Percentiles rank a stretch among this genome's conserved stretches.
Evolutionary conservation across 176 grass and related monocot genomes (phyloP).

Genomic region (Oryza glumipatula): DNA sequence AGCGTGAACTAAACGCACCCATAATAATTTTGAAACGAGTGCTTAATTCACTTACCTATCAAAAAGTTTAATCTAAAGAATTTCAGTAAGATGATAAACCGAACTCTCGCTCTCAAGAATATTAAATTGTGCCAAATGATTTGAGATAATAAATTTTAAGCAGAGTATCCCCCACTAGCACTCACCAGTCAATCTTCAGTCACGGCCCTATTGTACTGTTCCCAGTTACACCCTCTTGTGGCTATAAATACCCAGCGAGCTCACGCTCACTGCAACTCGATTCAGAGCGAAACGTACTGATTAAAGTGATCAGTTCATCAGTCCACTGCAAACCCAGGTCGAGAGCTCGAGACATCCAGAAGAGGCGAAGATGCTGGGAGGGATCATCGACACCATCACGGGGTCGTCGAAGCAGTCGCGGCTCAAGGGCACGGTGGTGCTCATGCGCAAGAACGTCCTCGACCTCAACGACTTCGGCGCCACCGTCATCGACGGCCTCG

Average conservation of each 20-base stretch:
- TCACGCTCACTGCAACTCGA: neutral
- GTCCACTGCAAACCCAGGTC: neutral
- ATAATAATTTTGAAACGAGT: too few species aligned
- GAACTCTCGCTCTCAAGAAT: too few species aligned
- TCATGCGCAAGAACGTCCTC: conserved; percentile 59
- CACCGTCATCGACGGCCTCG: conserved; percentile 38
- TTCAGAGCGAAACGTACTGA: neutral
- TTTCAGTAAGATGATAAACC: too few species aligned
- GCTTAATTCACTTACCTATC: too few species aligned
- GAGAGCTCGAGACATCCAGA: neutral
- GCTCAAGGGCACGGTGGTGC: conserved; percentile 50
- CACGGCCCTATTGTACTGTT: too few species aligned
- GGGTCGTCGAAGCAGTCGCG: neutral
- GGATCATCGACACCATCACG: neutral
- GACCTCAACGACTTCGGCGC: conserved; percentile 55
- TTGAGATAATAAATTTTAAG: too few species aligned
- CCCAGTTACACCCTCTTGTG: neutral
- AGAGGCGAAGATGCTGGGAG: neutral
- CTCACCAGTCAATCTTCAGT: too few species aligned
- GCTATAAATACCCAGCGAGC: neutral
- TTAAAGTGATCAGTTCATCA: neutral
- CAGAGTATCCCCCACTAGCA: too few species aligned
- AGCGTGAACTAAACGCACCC: too few species aligned
- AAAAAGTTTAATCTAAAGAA: too few species aligned
- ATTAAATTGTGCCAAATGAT: too few species aligned